Base-by-base conservation (phyloP, 176 grass and related monocot genomes). In the Canna indica region DNA sequence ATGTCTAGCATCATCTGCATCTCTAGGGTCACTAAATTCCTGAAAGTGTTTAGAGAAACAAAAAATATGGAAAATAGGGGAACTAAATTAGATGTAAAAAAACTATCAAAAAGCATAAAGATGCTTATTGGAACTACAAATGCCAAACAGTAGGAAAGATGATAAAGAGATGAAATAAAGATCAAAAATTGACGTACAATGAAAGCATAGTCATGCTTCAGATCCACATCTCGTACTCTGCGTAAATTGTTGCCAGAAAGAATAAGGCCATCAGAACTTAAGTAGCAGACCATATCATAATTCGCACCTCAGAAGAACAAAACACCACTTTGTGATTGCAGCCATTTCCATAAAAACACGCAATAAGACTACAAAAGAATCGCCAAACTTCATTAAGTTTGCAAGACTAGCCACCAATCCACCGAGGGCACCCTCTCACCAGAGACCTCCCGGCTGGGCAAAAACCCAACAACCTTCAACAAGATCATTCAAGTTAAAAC, bases 191-290 rank as follows among this genome's bases (percentile, higher is more conserved):
- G 46, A 86, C 92, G 26, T 99, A 99, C 94, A 82, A 99, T 83
- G 77, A 99, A 99, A 33, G 94, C 94, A 70, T 87, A 99, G 80
- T 99, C 94, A 24, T 86, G 94, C 94, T 99, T 99, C 94, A 99
- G 71, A 72, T 99, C 94, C 90, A 99, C 94, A 73, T 99, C 86
- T 56, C 94, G 94, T 67, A 99, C 83, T 99, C 94, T 99, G 94
- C 90, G 78, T 63, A 85, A 99, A 92, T 70, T 82, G 80, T 91
- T 87, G 77, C 81, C 86, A 91, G 58, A 92, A 90, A 91, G 59
- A 91, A 71, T 91, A 84, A 97, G 89, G 76, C 70, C 75, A 78
- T 83, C 81, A 83, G 64, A 64, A 72, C 63, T 73, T 73, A 48
- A 79, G 24, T 73, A 91, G 60, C 70, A 58, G 85, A 91, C 80